Conservation (phyloP, 2,329 filamentous ascomycete species). For the Gaeumannomyces sp. region DNA sequence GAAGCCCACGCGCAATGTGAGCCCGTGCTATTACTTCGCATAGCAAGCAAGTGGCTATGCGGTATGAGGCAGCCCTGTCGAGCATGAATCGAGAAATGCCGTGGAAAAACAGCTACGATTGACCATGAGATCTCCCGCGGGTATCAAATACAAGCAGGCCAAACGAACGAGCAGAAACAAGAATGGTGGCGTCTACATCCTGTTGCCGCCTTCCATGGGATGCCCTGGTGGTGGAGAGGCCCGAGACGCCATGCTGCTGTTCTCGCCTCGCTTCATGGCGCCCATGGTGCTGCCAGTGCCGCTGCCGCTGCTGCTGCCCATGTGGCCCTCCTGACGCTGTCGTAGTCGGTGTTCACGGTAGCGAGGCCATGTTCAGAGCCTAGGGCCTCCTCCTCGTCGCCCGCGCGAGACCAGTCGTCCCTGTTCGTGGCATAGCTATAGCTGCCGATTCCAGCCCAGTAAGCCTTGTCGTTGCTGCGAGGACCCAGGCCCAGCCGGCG, state of each 20-base stretch:
- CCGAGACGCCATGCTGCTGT: constrained; percentile 1
- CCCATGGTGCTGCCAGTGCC: not conserved
- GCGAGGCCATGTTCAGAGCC: not conserved
- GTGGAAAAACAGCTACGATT: not conserved
- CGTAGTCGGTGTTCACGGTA: constrained; percentile 3
- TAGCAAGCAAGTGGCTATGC: not conserved
- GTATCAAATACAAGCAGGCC: not conserved
- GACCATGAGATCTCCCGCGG: not conserved
- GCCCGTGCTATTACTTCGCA: not conserved
- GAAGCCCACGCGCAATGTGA: not conserved
- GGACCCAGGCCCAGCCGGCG: constrained; percentile 85
- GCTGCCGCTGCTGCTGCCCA: not conserved
- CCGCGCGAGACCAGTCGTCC: constrained; percentile 21
- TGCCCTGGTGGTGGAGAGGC: not conserved
- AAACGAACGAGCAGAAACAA: not conserved
- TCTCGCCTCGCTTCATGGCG: constrained; percentile 4
- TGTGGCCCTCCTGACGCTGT: constrained; percentile 6
- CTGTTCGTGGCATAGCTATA: constrained; percentile 47
- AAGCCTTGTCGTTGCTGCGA: constrained; percentile 64
- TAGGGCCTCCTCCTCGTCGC: constrained; percentile 26
- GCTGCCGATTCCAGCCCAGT: constrained; percentile 67
- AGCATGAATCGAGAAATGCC: not conserved
- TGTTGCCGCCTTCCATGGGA: constrained; percentile 3
- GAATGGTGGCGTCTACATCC: not conserved
- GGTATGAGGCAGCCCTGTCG: not conserved